A percentile compares a stretch with the other conserved stretches of the same genome.
Conservation (phyloP, 352 stramenopile species). For the Globisporangium abappressorium region DNA sequence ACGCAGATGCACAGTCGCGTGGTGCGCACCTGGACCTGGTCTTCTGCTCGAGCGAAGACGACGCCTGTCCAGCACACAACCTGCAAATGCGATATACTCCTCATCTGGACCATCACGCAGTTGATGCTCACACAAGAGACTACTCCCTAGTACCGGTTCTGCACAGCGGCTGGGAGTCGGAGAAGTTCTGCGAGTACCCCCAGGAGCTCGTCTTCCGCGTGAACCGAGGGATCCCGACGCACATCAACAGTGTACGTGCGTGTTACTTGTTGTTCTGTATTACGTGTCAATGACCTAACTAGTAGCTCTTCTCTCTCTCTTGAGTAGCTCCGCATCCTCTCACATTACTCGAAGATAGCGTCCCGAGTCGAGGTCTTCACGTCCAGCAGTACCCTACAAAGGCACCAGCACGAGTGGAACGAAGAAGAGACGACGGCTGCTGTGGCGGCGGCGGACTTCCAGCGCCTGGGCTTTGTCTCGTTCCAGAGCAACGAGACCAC, state of each 20-base stretch:
- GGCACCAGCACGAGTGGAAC: not conserved
- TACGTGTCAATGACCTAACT: no score
- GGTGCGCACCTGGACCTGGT: slow-evolving; percentile 30
- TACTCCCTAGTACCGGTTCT: not conserved
- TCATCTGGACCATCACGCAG: not conserved
- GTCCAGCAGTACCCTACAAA: not conserved
- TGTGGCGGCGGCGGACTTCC: slow-evolving; percentile 19
- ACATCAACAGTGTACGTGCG: slow-evolving; percentile 17
- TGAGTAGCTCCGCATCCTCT: slow-evolving; percentile 28
- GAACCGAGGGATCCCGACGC: slow-evolving; percentile 23
- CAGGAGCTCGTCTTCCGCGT: slow-evolving; percentile 55
- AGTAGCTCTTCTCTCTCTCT: not conserved
- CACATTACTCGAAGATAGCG: slow-evolving; percentile 42
- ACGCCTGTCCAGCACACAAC: slow-evolving; percentile 17
- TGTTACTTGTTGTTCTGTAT: not conserved
- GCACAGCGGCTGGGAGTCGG: slow-evolving; percentile 34
- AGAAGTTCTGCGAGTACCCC: slow-evolving; percentile 64
- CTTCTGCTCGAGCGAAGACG: slow-evolving; percentile 38
- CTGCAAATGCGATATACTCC: slow-evolving; percentile 3
- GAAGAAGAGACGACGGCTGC: not conserved
- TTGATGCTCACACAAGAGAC: not conserved
- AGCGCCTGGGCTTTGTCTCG: slow-evolving; percentile 42
- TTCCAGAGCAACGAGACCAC: slow-evolving; percentile 27
- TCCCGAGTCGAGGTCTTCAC: slow-evolving; percentile 50
- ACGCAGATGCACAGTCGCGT: not conserved